Base-by-base conservation (phyloP, 805 yeast species). In the Saturnispora gosingensis region DNA sequence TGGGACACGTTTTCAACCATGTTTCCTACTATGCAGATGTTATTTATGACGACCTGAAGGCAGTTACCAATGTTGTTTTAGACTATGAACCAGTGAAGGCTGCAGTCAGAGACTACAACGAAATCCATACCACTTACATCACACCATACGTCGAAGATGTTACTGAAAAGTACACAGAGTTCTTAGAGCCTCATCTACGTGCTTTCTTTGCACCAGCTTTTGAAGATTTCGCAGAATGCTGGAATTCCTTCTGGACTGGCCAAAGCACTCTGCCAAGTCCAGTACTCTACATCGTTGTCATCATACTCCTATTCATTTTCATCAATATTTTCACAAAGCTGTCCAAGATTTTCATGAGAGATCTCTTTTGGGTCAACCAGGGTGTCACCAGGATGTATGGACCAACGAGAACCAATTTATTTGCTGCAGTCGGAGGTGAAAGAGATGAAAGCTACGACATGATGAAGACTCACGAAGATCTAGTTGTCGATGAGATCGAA, bases 371-470 rank as follows among this genome's bases (percentile, higher is more conserved):
- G 39, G 42, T 64, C 49, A 59, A 57, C 42, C 53, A 58, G 40
- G 56, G 62, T 28, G 58, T 66, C n/a, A 50, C 52, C 9, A 48
- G 48, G 27, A 64, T 62, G 65, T 61, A 63, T 52, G 61, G 57
- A 22, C 40, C 51, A 25, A 36, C 48, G 13, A 43, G 25, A 5
- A 46, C 60, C 8, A 59, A 52, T 15, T 54, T 56, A 11, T 30
- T 46, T 48, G 43, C 52, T 25, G 40, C n/a, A 4, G 40, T 24
- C 38, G 49, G 30, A 3, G 50, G 32, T 34, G 47, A 46, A 40
- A 49, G 36, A 36, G 48, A 43, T 25, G 53, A 45, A 54, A 60
- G 30, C 44, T 53, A 43, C 56, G 59, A 13, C 54, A 53, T 27
- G 28, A 44, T 62, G 43, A 63, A 61, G 22, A 50, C 39, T n/a